Percentiles rank a stretch among this genome's conserved stretches.
Conservation (phyloP, 495 filamentous ascomycete genomes). For the Neurospora tetraspora region DNA sequence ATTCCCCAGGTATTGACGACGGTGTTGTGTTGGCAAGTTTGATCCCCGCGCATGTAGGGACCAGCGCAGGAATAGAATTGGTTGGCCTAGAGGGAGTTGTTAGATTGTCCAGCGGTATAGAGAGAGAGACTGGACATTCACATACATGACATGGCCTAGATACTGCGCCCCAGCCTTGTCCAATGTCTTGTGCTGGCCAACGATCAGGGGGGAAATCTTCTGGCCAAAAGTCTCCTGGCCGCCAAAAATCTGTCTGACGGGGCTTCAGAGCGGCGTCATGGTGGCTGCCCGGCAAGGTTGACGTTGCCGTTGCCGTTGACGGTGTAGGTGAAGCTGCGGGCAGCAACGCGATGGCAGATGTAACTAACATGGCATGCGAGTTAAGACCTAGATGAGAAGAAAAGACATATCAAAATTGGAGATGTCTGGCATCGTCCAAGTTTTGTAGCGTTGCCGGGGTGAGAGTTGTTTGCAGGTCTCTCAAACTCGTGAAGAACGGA, state of each 20-base stretch:
- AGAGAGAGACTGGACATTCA: not conserved
- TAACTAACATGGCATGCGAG: not conserved
- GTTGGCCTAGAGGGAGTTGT: not conserved
- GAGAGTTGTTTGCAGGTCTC: not conserved
- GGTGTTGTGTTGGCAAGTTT: not conserved
- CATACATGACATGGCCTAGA: not conserved
- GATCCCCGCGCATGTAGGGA: not conserved
- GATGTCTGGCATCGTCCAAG: not conserved
- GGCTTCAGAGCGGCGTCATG: not conserved
- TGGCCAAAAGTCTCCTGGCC: not conserved
- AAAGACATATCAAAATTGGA: not conserved
- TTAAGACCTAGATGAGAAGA: not conserved
- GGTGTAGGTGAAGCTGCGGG: not conserved
- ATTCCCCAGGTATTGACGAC: not conserved
- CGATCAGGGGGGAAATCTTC: not conserved
- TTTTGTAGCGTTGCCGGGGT: not conserved
- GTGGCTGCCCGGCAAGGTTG: not conserved
- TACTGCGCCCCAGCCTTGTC: not conserved
- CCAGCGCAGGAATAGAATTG: not conserved
- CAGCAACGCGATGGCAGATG: not conserved
- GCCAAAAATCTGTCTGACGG: not conserved
- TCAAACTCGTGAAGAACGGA: not conserved
- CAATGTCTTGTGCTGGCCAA: not conserved
- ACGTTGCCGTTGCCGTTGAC: not conserved
- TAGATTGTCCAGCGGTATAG: not conserved